Percentiles rank a stretch among this genome's conserved stretches.
These are phyloP conservation scores for Oryza meridionalis DNA, from an alignment of 176 grass and related monocot species.

Conservation along the genomic window DNA sequence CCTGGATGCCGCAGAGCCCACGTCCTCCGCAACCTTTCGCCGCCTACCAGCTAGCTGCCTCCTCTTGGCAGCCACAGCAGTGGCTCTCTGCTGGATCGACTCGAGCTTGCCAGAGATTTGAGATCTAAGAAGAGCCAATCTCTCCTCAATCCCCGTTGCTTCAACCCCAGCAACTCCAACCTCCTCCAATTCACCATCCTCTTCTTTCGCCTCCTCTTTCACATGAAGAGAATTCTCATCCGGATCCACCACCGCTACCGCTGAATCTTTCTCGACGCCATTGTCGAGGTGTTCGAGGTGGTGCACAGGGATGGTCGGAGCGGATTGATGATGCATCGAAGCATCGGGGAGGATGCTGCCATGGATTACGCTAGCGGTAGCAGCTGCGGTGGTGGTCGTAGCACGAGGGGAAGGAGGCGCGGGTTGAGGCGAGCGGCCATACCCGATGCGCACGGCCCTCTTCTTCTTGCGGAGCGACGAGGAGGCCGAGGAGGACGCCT, in stretches of 20 bases:
- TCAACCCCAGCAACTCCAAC: neutral
- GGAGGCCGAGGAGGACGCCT: slow-evolving; percentile 24
- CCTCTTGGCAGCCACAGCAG: slow-evolving; percentile 50
- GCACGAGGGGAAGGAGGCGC: slow-evolving; percentile 18
- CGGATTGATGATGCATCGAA: neutral
- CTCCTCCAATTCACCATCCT: slow-evolving; percentile 12
- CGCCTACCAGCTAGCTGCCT: slow-evolving; percentile 66
- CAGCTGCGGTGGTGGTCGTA: neutral
- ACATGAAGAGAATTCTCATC: slow-evolving; percentile 23
- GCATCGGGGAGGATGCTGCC: slow-evolving; percentile 36
- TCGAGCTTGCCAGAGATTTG: slow-evolving; percentile 70
- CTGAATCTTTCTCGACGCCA: neutral
- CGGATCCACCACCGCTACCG: slow-evolving; percentile 8
- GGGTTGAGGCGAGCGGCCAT: slow-evolving; percentile 61
- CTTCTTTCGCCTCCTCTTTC: slow-evolving; percentile 37
- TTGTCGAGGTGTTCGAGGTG: slow-evolving; percentile 2
- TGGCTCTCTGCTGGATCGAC: slow-evolving; percentile 53
- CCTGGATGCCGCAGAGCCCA: slow-evolving; percentile 37
- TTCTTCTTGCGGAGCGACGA: slow-evolving; percentile 90
- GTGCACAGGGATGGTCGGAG: neutral
- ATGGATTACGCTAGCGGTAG: neutral
- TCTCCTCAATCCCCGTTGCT: slow-evolving; percentile 52
- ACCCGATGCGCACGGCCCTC: slow-evolving; percentile 88
- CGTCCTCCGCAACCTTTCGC: slow-evolving; percentile 61
- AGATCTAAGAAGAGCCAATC: slow-evolving; percentile 63